Percentiles rank a stretch among this genome's conserved stretches.
Evolutionary conservation across 2,329 filamentous ascomycete species (phyloP).

Genomic region (Exophiala alcalophila): DNA sequence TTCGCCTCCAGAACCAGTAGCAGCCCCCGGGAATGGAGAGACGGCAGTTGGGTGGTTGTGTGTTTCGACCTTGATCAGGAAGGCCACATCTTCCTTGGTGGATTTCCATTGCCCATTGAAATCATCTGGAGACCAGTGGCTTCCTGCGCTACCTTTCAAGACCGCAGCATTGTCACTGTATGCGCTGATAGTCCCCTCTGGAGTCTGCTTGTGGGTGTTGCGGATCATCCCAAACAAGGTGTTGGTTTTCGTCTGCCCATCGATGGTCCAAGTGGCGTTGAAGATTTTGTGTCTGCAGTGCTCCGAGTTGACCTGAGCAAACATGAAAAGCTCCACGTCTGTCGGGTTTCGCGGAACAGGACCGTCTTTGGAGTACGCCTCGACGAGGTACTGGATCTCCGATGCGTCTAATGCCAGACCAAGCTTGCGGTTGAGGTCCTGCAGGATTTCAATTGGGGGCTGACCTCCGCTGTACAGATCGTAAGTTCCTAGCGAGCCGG

Average conservation of each 20-base stretch:
- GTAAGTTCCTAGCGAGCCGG: conserved; percentile 68
- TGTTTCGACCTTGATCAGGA: conserved; percentile 92
- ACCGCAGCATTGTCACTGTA: conserved; percentile 99
- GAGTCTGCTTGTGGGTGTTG: conserved; percentile 79
- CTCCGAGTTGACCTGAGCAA: conserved; percentile 98
- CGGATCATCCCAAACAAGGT: conserved; percentile 94
- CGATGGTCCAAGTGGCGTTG: conserved; percentile 94
- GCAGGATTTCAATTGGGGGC: conserved; percentile 67
- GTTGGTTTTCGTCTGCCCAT: conserved; percentile 73
- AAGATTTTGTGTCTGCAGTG: conserved; percentile 89
- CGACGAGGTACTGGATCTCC: conserved; percentile 92
- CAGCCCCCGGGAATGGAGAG: conserved; percentile 86
- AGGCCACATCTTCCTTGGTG: conserved; percentile 80
- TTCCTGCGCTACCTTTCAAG: conserved; percentile 66
- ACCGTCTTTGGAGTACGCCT: conserved; percentile 67
- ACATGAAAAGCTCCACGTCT: conserved; percentile 98
- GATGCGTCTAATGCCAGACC: conserved; percentile 83
- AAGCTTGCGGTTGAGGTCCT: conserved; percentile 77
- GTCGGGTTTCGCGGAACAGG: conserved; percentile 63
- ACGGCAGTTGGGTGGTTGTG: conserved; percentile 98
- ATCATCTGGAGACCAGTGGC: conserved; percentile 84
- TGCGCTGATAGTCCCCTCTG: conserved; percentile 82
- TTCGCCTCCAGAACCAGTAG: conserved; percentile 91
- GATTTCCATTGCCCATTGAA: conserved; percentile 83
- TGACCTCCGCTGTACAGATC: conserved; percentile 65